A percentile compares a stretch with the other conserved stretches of the same genome.
These are phyloP conservation scores for Sporothrix globosa DNA, from an alignment of 2,329 filamentous ascomycete genomes.

Conservation along the genomic window DNA sequence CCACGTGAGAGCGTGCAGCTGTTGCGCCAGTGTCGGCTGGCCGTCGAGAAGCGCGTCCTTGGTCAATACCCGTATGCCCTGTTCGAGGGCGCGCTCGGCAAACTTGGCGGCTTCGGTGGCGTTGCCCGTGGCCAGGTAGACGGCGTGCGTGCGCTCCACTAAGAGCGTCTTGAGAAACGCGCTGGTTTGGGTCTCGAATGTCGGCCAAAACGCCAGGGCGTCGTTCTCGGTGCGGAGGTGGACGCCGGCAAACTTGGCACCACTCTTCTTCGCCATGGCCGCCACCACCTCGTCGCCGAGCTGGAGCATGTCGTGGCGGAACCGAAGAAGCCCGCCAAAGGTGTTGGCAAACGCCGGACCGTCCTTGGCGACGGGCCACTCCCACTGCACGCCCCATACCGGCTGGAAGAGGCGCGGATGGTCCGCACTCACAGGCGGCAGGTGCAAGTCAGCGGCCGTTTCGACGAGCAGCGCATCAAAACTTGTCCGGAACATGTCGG, in stretches of 20 bases:
- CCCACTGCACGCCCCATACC: slow-evolving; percentile 51
- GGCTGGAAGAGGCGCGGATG: slow-evolving; percentile 48
- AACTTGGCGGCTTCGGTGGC: slow-evolving; percentile 49
- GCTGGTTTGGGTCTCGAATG: slow-evolving; percentile 48
- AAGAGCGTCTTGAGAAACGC: slow-evolving; percentile 47
- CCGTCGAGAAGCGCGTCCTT: slow-evolving; percentile 46
- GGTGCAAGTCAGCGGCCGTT: slow-evolving; percentile 38
- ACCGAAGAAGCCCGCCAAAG: slow-evolving; percentile 49
- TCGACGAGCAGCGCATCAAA: slow-evolving; percentile 45
- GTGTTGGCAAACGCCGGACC: slow-evolving; percentile 52
- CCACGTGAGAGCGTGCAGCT: slow-evolving; percentile 47
- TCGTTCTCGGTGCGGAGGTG: slow-evolving; percentile 55
- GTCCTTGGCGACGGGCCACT: slow-evolving; percentile 52
- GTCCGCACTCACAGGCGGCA: slow-evolving; percentile 34
- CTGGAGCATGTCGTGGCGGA: slow-evolving; percentile 49
- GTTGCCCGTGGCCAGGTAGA: slow-evolving; percentile 54
- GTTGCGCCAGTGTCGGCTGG: slow-evolving; percentile 40
- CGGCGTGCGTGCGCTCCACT: slow-evolving; percentile 43
- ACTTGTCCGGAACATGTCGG: slow-evolving; percentile 44
- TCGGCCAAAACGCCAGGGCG: slow-evolving; percentile 52
- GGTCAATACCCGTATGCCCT: slow-evolving; percentile 40
- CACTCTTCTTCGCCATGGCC: slow-evolving; percentile 32
- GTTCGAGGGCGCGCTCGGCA: slow-evolving; percentile 39
- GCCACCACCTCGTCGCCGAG: slow-evolving; percentile 46
- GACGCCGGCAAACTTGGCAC: slow-evolving; percentile 45